phyloP scores from a whole-genome alignment of 2,329 filamentous ascomycete species.

The Fusarium haematococcum region DNA sequence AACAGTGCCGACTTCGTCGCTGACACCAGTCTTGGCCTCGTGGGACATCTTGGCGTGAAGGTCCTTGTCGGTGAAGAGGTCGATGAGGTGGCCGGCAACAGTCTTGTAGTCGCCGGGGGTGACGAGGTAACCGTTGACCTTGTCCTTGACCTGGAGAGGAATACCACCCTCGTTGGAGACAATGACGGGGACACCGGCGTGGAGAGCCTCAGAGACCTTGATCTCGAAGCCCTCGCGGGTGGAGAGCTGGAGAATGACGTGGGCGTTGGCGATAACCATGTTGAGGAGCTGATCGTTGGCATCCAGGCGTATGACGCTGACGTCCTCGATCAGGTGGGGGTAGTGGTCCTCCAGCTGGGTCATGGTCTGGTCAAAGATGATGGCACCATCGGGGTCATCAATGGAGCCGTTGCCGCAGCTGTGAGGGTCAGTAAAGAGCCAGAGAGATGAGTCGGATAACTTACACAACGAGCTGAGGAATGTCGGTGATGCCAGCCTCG shows the following conservation, averaged over 20 bases:
- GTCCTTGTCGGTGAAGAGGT: constrained; percentile 73
- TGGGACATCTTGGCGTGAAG: constrained; percentile 75
- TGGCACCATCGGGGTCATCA: constrained; percentile 81
- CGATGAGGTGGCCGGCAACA: constrained; percentile 74
- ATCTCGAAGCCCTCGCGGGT: constrained; percentile 88
- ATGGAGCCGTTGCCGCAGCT: constrained; percentile 81
- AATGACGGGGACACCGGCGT: constrained; percentile 83
- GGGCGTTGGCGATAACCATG: constrained; percentile 76
- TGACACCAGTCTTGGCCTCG: constrained; percentile 74
- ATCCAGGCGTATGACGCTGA: constrained; percentile 81
- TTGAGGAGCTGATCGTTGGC: constrained; percentile 86
- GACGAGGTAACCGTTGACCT: constrained; percentile 80
- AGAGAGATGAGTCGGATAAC: constrained; percentile 22
- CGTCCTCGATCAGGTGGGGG: constrained; percentile 70
- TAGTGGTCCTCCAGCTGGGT: constrained; percentile 73
- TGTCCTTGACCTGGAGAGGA: constrained; percentile 79
- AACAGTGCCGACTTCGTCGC: constrained; percentile 84
- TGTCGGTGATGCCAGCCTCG: constrained; percentile 60
- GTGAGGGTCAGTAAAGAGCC: constrained; percentile 4
- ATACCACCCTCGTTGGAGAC: constrained; percentile 83
- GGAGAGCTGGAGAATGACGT: constrained; percentile 81
- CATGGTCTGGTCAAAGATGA: constrained; percentile 79
- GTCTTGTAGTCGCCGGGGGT: constrained; percentile 76
- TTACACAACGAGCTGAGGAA: constrained; percentile 78
- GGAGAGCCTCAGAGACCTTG: constrained; percentile 85